Evolutionary conservation across 2,329 filamentous ascomycete species (phyloP), one percentile per base, ranked within the genome.

Genomic region (Chaetomium olivaceum): DNA sequence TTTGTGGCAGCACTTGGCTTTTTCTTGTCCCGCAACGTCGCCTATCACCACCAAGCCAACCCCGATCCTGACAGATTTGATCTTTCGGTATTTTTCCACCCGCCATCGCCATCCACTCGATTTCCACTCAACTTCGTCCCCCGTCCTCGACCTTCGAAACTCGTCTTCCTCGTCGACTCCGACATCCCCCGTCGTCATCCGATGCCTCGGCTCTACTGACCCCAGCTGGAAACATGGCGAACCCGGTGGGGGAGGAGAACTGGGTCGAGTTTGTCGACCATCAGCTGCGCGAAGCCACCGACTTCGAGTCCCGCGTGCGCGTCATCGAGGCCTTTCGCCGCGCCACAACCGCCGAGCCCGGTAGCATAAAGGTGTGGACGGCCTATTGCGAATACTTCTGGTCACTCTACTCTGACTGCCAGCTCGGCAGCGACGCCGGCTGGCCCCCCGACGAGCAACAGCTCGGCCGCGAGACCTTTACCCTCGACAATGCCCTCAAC

Each of bases 201-300:
- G 67, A 71, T 71, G 70, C 70, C 63, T 66, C 70, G 70, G 64
- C 65, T 46, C 58, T 61, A 31, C 46, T 70, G 68, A 71, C 29
- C 27, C 36, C 31, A 66, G 66, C 57, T 67, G 57, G 63, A 39
- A 73, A 59, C 60, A 73, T 73, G 71, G 67, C 70, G 70, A 73
- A 69, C 62, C 89, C 90, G 55, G 82, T 92, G 70, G 90, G 90
- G 72, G 91, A 95, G 80, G 87, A 90, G 65, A 85, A 85, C 75
- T 95, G 91, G 91, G 78, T 90, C 71, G 89, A 90, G 71, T 91
- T 90, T 77, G 84, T 94, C 69, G 87, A 91, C 68, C 91, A 93
- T 76, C 86, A 90, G 71, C 85, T 83, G 64, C 80, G 83, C 77
- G 79, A 81, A 78, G 80, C 89, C 74, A 75, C 80, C 74, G 79